These are phyloP conservation scores for Trichoderma lentiforme DNA, from an alignment of 2,329 filamentous ascomycete genomes.

Conservation along the genomic window DNA sequence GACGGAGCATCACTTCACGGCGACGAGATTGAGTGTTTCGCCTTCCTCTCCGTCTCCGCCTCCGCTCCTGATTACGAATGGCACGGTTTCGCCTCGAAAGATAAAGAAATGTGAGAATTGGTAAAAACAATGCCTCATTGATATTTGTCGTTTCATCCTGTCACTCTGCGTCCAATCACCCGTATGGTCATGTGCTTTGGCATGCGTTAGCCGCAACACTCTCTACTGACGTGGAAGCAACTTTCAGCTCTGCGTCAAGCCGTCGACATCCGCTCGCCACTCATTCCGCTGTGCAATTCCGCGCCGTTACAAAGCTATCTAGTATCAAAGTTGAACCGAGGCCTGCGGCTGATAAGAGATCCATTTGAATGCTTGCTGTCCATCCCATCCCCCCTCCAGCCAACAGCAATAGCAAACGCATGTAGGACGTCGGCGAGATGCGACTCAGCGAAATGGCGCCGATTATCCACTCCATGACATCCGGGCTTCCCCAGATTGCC, in stretches of 20 bases:
- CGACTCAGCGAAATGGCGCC: neutral
- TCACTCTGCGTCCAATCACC: neutral
- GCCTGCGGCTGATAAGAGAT: neutral
- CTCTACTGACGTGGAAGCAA: neutral
- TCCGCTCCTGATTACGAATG: neutral
- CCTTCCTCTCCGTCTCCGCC: neutral
- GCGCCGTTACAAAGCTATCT: neutral
- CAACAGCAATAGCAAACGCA: neutral
- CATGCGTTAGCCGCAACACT: neutral
- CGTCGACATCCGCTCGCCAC: neutral
- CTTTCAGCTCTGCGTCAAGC: neutral
- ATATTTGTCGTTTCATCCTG: neutral
- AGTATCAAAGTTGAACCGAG: neutral
- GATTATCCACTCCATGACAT: neutral
- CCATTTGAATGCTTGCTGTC: neutral
- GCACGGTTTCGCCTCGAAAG: neutral
- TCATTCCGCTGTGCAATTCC: neutral
- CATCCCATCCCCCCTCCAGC: neutral
- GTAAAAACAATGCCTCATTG: neutral
- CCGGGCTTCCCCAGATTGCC: slow-evolving; percentile 8
- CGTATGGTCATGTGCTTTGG: neutral
- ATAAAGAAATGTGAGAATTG: neutral
- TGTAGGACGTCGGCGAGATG: slow-evolving; percentile 9
- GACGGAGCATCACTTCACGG: neutral
- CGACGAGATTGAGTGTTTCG: neutral